Conservation (phyloP, 2,329 filamentous ascomycete genomes). For the Ceratocystiopsis sp. region DNA sequence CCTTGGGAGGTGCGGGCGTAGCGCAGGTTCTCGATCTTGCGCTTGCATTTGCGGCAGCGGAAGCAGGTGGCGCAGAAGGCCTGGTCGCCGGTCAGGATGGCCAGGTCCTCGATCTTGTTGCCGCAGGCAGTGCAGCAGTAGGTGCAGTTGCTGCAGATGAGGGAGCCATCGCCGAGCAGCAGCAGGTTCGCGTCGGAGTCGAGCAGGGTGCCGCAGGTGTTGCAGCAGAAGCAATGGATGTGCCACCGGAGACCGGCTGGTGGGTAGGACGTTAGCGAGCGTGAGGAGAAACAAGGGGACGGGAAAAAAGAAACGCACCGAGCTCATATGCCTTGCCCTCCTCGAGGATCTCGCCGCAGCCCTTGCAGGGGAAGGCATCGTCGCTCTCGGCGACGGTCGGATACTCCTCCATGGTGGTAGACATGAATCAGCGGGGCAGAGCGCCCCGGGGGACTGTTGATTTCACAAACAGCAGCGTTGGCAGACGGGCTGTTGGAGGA, state of each 20-base stretch:
- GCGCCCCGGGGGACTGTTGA: not conserved
- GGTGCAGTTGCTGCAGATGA: constrained; percentile 98
- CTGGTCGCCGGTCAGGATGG: constrained; percentile 93
- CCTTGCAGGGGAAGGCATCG: constrained; percentile 80
- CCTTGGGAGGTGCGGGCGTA: constrained; percentile 96
- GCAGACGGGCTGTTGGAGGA: too few species aligned
- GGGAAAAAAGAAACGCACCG: constrained; percentile 36
- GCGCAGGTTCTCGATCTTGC: constrained; percentile 93
- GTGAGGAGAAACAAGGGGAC: not conserved
- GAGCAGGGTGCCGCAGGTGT: constrained; percentile 85
- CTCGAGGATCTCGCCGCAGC: constrained; percentile 91
- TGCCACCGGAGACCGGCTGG: constrained; percentile 93
- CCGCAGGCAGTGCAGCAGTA: constrained; percentile 95
- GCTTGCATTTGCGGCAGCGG: constrained; percentile 93
- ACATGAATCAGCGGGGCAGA: constrained; percentile 16
- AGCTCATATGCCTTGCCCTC: constrained; percentile 98
- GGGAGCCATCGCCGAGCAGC: constrained; percentile 87
- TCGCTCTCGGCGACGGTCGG: constrained; percentile 41
- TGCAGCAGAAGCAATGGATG: constrained; percentile 96
- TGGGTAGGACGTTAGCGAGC: not conserved
- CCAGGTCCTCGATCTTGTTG: constrained; percentile 96
- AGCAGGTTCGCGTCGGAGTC: constrained; percentile 97
- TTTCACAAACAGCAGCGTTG: too few species aligned
- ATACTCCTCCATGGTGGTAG: constrained; percentile 40
- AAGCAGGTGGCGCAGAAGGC: constrained; percentile 97